phyloP scores from a whole-genome alignment of 768 basidiomycete species.

The Suillus subalutaceus region DNA sequence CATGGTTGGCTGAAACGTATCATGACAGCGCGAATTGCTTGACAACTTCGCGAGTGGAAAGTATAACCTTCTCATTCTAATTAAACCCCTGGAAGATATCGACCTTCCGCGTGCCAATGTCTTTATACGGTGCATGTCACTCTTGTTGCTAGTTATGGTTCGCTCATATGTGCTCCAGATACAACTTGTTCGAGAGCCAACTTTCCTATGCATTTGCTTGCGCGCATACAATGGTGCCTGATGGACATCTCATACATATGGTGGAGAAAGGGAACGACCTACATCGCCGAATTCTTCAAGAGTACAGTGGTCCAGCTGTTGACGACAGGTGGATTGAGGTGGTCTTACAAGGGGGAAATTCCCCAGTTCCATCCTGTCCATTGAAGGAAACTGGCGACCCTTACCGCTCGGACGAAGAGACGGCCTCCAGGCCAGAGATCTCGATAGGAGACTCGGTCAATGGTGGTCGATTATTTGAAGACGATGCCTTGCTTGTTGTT shows the following conservation, averaged over 20 bases:
- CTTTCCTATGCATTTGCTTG: conserved; percentile 60
- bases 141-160: background rate
- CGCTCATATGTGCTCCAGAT: conserved; percentile 40
- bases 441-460: conserved; percentile 66
- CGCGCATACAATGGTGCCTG: conserved; percentile 46
- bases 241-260: conserved; percentile 64
- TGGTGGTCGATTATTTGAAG: conserved; percentile 57
- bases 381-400: conserved; percentile 43
- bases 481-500: conserved; percentile 59
- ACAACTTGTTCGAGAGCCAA: conserved; percentile 63
- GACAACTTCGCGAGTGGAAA: conserved; percentile 54
- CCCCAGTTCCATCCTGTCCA: conserved; percentile 47
- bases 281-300: conserved; percentile 56
- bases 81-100: conserved; percentile 60
- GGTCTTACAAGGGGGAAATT: conserved; percentile 35
- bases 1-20: conserved; percentile 31
- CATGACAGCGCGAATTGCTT: conserved; percentile 41
- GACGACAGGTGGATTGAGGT: conserved; percentile 55
- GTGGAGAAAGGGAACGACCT: conserved; percentile 57
- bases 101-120: conserved; percentile 58
- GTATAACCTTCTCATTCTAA: conserved; percentile 66
- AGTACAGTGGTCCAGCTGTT: conserved; percentile 41
- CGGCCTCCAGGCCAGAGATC: conserved; percentile 27
- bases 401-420: conserved; percentile 51
- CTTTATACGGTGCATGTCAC: conserved; percentile 57